Conservation (phyloP, 2,329 filamentous ascomycete genomes). For the Zasmidium angulare region DNA sequence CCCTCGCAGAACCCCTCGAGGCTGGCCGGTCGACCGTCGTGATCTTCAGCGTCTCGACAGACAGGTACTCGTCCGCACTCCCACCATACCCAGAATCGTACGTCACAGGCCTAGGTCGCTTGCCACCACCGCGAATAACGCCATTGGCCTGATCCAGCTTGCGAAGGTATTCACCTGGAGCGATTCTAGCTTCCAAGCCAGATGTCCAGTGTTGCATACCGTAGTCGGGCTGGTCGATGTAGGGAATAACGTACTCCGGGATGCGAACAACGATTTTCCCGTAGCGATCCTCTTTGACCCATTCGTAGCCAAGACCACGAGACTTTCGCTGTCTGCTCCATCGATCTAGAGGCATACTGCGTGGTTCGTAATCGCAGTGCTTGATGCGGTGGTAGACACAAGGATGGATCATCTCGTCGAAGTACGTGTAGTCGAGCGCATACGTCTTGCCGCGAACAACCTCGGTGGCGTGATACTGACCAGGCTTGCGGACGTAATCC, state of each 20-base stretch:
- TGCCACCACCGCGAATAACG: background rate
- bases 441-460: constrained; percentile 1
- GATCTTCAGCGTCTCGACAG: background rate
- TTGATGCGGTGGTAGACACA: constrained; percentile 16
- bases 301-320: background rate
- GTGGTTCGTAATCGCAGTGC: background rate
- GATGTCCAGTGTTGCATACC: background rate
- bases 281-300: background rate
- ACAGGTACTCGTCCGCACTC: background rate
- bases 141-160: background rate
- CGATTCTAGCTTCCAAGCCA: background rate
- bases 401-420: constrained; percentile 18
- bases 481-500: constrained; percentile 7
- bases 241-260: background rate
- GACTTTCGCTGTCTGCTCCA: background rate
- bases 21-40: background rate
- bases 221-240: background rate
- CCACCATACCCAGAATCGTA: background rate
- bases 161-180: background rate
- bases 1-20: background rate
- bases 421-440: background rate
- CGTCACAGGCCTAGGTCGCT: background rate
- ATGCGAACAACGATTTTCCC: background rate
- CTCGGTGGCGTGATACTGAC: constrained; percentile 3
- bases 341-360: background rate